phyloP scores from a whole-genome alignment of 148 eudicot genomes.

The Beta vulgaris region DNA sequence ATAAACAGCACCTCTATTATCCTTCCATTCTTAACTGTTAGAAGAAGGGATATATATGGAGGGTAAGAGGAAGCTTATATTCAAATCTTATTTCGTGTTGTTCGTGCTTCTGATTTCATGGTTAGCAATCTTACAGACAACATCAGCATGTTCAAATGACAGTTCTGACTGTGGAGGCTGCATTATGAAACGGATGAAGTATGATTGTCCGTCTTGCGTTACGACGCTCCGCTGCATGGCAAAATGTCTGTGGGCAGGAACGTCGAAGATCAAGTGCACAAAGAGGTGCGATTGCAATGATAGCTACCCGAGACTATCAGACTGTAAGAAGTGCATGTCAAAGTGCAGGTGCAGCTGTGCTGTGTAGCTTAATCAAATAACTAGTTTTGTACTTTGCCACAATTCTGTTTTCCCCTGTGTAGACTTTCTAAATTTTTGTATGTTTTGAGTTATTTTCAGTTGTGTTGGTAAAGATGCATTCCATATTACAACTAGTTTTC shows the following conservation, averaged over 20 bases:
- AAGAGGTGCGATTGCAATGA: slow-evolving; percentile 62
- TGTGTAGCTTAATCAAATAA: slow-evolving; percentile 3
- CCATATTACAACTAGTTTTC: not conserved
- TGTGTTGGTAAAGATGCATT: not conserved
- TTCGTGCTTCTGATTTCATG: slow-evolving; percentile 28
- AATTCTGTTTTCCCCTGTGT: not conserved
- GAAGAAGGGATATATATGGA: not conserved
- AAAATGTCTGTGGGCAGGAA: slow-evolving; percentile 61
- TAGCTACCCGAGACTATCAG: slow-evolving; percentile 52
- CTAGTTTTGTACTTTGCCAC: not conserved
- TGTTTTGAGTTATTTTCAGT: not conserved
- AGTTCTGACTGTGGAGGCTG: slow-evolving; percentile 51
- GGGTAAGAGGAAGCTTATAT: not conserved
- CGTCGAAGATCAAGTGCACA: slow-evolving; percentile 33
- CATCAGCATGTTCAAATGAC: slow-evolving; percentile 41
- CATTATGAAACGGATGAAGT: slow-evolving; percentile 45
- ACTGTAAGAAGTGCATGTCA: slow-evolving; percentile 73
- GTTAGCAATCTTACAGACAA: slow-evolving; percentile 12
- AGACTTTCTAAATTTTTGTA: too few species aligned
- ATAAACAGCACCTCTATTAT: too few species aligned
- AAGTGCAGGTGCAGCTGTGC: slow-evolving; percentile 69
- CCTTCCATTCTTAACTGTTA: not conserved
- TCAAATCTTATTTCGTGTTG: slow-evolving; percentile 2
- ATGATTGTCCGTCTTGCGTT: slow-evolving; percentile 59
- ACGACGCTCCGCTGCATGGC: slow-evolving; percentile 71